Evolutionary conservation across 2,329 filamentous ascomycete genomes (phyloP).

Genomic region (Pseudogymnoascus sp.): DNA sequence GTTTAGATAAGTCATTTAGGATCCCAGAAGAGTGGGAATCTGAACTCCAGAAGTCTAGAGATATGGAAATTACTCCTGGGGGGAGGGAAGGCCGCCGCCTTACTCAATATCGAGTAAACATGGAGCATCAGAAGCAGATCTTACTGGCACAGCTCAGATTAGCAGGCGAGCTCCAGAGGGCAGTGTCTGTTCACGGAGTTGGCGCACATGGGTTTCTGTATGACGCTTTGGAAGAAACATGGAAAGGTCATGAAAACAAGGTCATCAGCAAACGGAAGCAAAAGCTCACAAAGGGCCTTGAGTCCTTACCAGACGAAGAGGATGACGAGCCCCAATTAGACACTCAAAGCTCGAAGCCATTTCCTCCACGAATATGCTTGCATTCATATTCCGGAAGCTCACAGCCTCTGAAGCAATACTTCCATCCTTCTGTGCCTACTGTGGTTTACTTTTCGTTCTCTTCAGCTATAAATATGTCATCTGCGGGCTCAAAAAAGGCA

Average conservation of each 20-base stretch:
- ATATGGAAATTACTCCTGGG: constrained; percentile 52
- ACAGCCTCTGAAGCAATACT: constrained; percentile 69
- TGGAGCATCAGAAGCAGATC: constrained; percentile 59
- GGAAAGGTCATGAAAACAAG: constrained; percentile 61
- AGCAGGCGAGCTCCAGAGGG: constrained; percentile 58
- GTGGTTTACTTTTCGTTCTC: constrained; percentile 86
- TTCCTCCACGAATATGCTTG: constrained; percentile 81
- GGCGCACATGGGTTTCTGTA: constrained; percentile 51
- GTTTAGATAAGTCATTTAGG: constrained; percentile 68
- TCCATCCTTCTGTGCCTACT: constrained; percentile 62
- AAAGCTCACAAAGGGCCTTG: constrained; percentile 35
- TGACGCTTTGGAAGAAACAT: constrained; percentile 54
- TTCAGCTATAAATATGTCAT: constrained; percentile 65
- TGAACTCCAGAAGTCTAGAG: constrained; percentile 30
- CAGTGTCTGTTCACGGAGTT: constrained; percentile 69
- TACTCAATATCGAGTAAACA: constrained; percentile 57
- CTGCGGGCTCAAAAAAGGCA: constrained; percentile 36
- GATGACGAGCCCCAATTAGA: constrained; percentile 28
- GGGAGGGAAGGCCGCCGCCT: constrained; percentile 61
- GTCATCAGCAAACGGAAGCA: constrained; percentile 52
- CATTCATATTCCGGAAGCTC: constrained; percentile 83
- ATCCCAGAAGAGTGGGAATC: constrained; percentile 53
- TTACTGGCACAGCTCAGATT: constrained; percentile 61
- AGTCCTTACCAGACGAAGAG: constrained; percentile 23
- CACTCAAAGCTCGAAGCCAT: constrained; percentile 46